Evolutionary conservation across 257 asterid genomes (phyloP), one percentile per base, ranked within the genome.

Genomic region (Handroanthus guayacan): DNA sequence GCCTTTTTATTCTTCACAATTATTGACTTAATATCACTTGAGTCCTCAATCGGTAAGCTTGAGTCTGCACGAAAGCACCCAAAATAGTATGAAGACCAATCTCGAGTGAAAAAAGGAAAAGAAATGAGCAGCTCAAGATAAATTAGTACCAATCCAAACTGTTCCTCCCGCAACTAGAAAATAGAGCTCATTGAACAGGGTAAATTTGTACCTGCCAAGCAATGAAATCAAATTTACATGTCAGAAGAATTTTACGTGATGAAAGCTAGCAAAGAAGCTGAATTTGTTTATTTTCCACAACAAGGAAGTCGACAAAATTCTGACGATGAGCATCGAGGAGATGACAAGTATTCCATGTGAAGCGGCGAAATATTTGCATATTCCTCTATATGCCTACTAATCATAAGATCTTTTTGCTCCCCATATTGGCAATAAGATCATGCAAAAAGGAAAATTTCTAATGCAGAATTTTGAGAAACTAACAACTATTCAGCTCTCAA

Each of bases 101-200:
- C 70, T 62, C 47, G 69, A 52, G 31, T 64, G 17, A 9, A 67
- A 66, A 44, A 39, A 50, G 61, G 12, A 58, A 51, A 76, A 20
- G 48, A 67, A 63, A 75, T 3, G 70, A 72, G 62, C 10, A 72
- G 74, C 47, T 38, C 7, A 62, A 69, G 77, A 81, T 71, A 75
- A 43, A 77, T 50, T 73, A 70, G 62, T 88, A 95, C 99, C 99
- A 41, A 91, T 91, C 99, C 99, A 95, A 75, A 95, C 96, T 57
- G 99, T 95, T 62, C 99, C 99, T 44, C 99, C 99, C 36, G 99
- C 90, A 54, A 95, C 98, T 82, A 95, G 91, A 83, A 95, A 95
- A 81, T 95, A 95, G 55, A 95, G 97, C 94, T 95, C 99, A 43
- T 95, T 95, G 83, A 95, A 95, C 81, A 95, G 85, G 61, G 99